Base-by-base conservation (phyloP, 2,329 filamentous ascomycete species). In the Aspergillus sp. region DNA sequence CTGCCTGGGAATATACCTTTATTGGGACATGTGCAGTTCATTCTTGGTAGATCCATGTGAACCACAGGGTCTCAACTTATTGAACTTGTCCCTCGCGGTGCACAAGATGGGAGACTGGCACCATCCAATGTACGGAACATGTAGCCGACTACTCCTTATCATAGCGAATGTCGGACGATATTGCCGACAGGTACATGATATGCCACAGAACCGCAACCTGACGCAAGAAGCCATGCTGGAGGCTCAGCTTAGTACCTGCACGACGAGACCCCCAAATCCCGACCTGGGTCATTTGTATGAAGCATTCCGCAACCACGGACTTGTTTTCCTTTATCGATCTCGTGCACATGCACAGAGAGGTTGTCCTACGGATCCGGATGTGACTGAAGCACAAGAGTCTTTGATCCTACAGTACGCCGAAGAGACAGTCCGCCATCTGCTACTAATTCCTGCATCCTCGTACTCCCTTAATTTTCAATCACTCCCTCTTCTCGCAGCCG, bases 71-170 rank as follows among this genome's bases (percentile, higher is more conserved):
- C 20, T 61, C 26, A 36, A 57, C 26, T 55, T 31, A 50, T 47
- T 54, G 20, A 55, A 55, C 16, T 55, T 61, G n/a, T 57, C 55
- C 36, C 0, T 47, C n/a, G 54, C 56, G 9, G 54, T 63, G 6
- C 56, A 59, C 29, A 59, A 39, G 51, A 61, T 63, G 32, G 58
- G 56, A 39, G 47, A 57, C 56, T 61, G 53, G 56, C 51, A 59
- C 22, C 61, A 63, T 54, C 61, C 58, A 55, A 63, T 63, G 55
- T 58, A 59, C 39, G 61, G 61, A 45, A 45, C 52, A 49, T 63
- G 56, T 55, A 55, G 22, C 50, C 4, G n/a, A 51, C 36, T 63
- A 31, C 54, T 63, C 4, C 24, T 57, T 46, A 59, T 63, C 26
- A 39, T 63, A 22, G 59, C 24, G 24, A 57, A 57, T 57, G 51